A percentile compares a stretch with the other conserved stretches of the same genome.
Evolutionary conservation across 2,329 filamentous ascomycete genomes (phyloP).

Genomic region (Aspergillus quadricinctus): DNA sequence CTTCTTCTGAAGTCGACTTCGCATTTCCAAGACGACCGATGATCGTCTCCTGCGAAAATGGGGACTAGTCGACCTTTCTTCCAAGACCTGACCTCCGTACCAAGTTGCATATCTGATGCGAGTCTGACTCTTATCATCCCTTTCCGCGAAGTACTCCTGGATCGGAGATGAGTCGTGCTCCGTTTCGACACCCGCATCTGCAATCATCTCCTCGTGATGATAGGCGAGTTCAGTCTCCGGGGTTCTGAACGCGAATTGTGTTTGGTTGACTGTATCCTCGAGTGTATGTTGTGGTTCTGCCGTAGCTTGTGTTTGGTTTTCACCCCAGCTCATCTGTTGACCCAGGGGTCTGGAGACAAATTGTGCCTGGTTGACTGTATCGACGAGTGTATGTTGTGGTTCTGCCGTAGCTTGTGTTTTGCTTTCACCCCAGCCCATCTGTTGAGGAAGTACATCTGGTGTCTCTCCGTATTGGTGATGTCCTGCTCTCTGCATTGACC

Average conservation of each 20-base stretch:
- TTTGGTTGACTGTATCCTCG: background rate
- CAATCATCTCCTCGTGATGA: background rate
- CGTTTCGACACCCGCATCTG: background rate
- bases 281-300: background rate
- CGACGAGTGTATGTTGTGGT: background rate
- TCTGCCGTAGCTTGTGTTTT: background rate
- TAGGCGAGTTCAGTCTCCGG: background rate
- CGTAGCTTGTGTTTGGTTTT: background rate
- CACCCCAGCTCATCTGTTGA: background rate
- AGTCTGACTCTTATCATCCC: background rate
- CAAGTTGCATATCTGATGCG: background rate
- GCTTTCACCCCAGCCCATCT: background rate
- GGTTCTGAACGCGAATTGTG: background rate
- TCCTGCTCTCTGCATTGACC: background rate
- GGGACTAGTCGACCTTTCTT: background rate
- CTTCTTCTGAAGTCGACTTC: constrained; percentile 12
- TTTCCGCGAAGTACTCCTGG: background rate
- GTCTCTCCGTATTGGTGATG: background rate
- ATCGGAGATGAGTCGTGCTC: background rate
- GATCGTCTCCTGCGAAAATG: constrained; percentile 6
- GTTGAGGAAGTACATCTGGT: background rate
- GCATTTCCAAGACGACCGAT: constrained; percentile 14
- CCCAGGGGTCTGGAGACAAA: background rate
- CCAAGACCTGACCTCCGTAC: background rate
- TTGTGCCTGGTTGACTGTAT: background rate